These are phyloP conservation scores for Arachis stenosperma DNA, from an alignment of 306 rosid species.

Conservation along the genomic window DNA sequence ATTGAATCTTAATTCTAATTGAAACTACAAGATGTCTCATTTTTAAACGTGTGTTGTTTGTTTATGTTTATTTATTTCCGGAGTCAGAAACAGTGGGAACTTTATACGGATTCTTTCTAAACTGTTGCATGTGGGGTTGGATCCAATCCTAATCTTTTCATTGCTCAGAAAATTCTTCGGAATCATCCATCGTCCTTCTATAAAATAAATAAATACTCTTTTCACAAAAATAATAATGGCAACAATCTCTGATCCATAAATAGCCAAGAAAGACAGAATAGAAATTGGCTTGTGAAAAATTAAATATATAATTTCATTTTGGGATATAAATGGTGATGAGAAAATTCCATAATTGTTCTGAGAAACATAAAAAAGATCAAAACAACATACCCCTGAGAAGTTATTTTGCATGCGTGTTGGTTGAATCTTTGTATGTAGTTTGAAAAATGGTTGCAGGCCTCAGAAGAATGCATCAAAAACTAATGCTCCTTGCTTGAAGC, in stretches of 20 bases:
- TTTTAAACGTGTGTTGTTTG: background rate
- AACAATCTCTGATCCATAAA: constrained; percentile 8
- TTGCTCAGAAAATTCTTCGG: constrained; percentile 38
- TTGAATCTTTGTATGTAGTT: too few species aligned
- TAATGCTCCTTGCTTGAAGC: background rate
- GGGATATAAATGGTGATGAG: too few species aligned
- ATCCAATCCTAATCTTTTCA: constrained; percentile 36
- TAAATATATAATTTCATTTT: too few species aligned
- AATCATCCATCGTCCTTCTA: constrained; percentile 7
- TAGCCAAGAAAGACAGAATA: constrained; percentile 19
- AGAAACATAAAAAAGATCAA: background rate
- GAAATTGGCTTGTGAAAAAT: constrained; percentile 3
- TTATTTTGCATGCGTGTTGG: background rate
- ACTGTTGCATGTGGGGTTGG: constrained; percentile 56
- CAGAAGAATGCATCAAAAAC: background rate
- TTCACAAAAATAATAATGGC: constrained; percentile 35
- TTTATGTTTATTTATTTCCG: constrained; percentile 9
- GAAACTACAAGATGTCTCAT: too few species aligned
- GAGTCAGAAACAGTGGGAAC: constrained; percentile 23
- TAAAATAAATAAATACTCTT: background rate
- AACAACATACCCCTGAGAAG: background rate
- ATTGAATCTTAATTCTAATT: too few species aligned
- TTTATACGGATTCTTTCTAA: constrained; percentile 29
- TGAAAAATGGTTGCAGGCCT: background rate
- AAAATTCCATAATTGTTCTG: background rate